Conservation (phyloP, 805 yeast genomes). For the Pichia paraexigua region DNA sequence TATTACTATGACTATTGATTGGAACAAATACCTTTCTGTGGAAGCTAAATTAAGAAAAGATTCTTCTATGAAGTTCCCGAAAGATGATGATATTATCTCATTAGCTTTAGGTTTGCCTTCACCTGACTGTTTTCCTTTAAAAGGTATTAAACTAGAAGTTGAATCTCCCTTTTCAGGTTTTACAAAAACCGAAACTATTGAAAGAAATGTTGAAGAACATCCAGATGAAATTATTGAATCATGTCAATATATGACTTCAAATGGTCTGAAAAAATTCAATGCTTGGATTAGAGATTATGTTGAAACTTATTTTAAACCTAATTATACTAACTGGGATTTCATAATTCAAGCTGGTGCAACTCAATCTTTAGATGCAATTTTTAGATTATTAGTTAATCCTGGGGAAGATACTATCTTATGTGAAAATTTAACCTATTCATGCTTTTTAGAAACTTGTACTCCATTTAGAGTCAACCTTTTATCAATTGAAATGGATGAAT, state of each 20-base stretch:
- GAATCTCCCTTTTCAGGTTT: constrained; percentile 38
- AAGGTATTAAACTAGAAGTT: constrained; percentile 22
- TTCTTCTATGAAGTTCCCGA: constrained; percentile 23
- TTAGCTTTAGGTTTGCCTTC: constrained; percentile 55
- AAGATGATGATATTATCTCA: constrained; percentile 32
- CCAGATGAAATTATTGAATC: constrained; percentile 34
- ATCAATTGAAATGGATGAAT: constrained; percentile 71
- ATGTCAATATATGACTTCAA: constrained; percentile 44
- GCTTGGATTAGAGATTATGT: constrained; percentile 38
- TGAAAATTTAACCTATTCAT: constrained; percentile 77
- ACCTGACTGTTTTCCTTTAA: constrained; percentile 43
- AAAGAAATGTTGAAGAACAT: constrained; percentile 12
- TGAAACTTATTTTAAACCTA: constrained; percentile 34
- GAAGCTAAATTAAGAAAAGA: constrained; percentile 24
- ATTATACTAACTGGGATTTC: constrained; percentile 58
- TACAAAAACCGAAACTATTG: constrained; percentile 32
- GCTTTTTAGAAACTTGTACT: constrained; percentile 74
- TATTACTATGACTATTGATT: constrained; percentile 19
- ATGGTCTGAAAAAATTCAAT: constrained; percentile 38
- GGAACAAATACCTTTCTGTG: not conserved
- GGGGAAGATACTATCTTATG: constrained; percentile 72
- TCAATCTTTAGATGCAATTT: constrained; percentile 77
- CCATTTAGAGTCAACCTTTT: constrained; percentile 62
- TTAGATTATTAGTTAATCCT: constrained; percentile 67
- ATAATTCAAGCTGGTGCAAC: constrained; percentile 78